A percentile compares a stretch with the other conserved stretches of the same genome.
Evolutionary conservation across 306 rosid genomes (phyloP).

Genomic region (Astragalus glycyphyllos): DNA sequence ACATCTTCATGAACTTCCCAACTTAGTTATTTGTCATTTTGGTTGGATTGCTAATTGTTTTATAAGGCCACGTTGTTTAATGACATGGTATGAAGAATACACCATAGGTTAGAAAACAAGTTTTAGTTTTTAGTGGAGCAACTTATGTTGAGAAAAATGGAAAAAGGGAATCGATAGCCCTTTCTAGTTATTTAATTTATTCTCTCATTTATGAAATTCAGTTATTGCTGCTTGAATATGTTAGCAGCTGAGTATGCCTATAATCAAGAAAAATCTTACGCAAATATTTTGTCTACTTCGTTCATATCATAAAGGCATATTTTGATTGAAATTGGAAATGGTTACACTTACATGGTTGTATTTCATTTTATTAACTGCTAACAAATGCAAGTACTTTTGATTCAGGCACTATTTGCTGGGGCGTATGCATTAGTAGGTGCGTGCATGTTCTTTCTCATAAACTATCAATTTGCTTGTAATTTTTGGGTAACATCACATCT

Average conservation of each 20-base stretch:
- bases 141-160: background rate
- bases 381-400: constrained; percentile 38
- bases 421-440: constrained; percentile 71
- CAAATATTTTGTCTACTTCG: constrained; percentile 30
- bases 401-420: constrained; percentile 75
- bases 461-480: constrained; percentile 13
- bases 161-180: constrained; percentile 3
- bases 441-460: constrained; percentile 43
- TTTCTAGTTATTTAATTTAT: constrained; percentile 28
- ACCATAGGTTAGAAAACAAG: constrained; percentile 19
- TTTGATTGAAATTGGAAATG: constrained; percentile 35
- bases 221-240: constrained; percentile 13
- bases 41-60: constrained; percentile 29
- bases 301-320: constrained; percentile 15
- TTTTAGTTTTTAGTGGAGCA: constrained; percentile 35
- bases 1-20: constrained; percentile 28
- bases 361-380: constrained; percentile 44
- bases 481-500: constrained; percentile 10
- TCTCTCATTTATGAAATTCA: constrained; percentile 21
- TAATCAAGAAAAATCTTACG: constrained; percentile 26
- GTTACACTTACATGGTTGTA: constrained; percentile 15
- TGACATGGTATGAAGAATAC: constrained; percentile 19
- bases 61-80: constrained; percentile 15
- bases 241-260: background rate
- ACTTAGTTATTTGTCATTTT: constrained; percentile 38